phyloP scores from a whole-genome alignment of 1,284 basidiomycete species.

The Moniliophthora roreri region DNA sequence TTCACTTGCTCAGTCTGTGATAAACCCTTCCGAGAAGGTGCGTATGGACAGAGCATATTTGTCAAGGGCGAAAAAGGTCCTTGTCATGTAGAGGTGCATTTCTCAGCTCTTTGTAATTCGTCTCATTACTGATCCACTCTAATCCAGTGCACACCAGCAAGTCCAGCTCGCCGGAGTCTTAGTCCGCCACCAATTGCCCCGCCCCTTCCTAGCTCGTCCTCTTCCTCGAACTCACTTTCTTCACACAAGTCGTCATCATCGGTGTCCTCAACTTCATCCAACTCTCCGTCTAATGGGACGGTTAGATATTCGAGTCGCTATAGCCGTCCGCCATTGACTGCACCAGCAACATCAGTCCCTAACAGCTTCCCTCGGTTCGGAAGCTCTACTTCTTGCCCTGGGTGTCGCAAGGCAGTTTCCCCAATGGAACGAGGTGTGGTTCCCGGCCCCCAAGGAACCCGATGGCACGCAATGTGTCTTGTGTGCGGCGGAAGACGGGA shows the following conservation, averaged over 20 bases:
- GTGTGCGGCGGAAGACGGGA: slow-evolving; percentile 73
- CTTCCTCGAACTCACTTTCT: slow-evolving; percentile 13
- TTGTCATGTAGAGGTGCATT: slow-evolving; percentile 66
- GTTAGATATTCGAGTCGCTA: slow-evolving; percentile 35
- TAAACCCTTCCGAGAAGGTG: slow-evolving; percentile 58
- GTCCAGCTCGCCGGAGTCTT: slow-evolving; percentile 30
- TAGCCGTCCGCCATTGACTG: slow-evolving; percentile 41
- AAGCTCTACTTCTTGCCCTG: slow-evolving; percentile 62
- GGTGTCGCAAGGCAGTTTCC: slow-evolving; percentile 69
- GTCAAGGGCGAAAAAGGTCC: slow-evolving; percentile 63
- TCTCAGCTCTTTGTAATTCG: slow-evolving; percentile 7
- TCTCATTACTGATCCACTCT: slow-evolving; percentile 7
- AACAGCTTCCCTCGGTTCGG: slow-evolving; percentile 64
- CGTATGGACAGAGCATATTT: slow-evolving; percentile 63
- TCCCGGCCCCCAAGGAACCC: slow-evolving; percentile 73
- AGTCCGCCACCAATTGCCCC: slow-evolving; percentile 20
- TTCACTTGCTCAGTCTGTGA: slow-evolving; percentile 71
- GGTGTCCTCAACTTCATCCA: slow-evolving; percentile 15
- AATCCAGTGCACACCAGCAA: slow-evolving; percentile 60
- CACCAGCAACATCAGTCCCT: slow-evolving; percentile 33
- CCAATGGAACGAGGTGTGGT: slow-evolving; percentile 83
- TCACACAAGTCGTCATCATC: background rate
- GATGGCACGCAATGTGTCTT: slow-evolving; percentile 76
- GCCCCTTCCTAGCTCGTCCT: slow-evolving; percentile 3
- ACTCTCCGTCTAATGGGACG: slow-evolving; percentile 23